These are phyloP conservation scores for Colletotrichum tanaceti DNA, from an alignment of 2,329 filamentous ascomycete genomes.

Conservation along the genomic window DNA sequence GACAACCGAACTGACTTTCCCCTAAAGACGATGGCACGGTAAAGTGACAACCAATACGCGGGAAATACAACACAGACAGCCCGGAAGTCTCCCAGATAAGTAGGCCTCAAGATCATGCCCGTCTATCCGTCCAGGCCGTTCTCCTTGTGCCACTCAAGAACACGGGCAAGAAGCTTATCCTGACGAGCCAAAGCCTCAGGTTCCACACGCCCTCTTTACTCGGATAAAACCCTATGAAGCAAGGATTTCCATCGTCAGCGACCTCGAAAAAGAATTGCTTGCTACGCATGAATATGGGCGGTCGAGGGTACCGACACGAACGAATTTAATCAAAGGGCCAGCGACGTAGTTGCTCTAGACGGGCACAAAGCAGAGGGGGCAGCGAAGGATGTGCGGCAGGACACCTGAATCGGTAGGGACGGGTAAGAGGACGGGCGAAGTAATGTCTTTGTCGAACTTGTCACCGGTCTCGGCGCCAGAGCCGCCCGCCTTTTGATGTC, in stretches of 20 bases:
- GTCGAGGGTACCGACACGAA: constrained; percentile 60
- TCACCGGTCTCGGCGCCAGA: neutral
- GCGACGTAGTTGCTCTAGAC: constrained; percentile 57
- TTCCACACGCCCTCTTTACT: constrained; percentile 49
- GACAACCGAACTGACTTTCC: neutral
- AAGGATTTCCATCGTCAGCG: constrained; percentile 50
- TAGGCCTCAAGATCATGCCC: too few species aligned
- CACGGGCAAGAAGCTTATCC: constrained; percentile 43
- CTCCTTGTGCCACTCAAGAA: constrained; percentile 30
- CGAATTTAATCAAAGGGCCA: constrained; percentile 49
- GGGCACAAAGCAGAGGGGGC: constrained; percentile 54
- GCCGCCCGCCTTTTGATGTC: neutral
- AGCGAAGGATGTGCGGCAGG: constrained; percentile 56
- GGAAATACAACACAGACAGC: too few species aligned
- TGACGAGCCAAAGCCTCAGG: constrained; percentile 49
- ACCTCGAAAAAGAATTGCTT: constrained; percentile 54
- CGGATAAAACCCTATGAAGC: constrained; percentile 52
- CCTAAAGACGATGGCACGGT: neutral
- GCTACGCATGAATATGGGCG: constrained; percentile 53
- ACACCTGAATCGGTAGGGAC: constrained; percentile 55
- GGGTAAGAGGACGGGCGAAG: constrained; percentile 43
- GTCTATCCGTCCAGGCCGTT: constrained; percentile 2
- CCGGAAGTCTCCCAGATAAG: neutral
- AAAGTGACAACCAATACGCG: too few species aligned
- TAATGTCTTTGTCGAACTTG: neutral